Conservation (phyloP, 2,329 filamentous ascomycete species). For the Diaporthe vexans region DNA sequence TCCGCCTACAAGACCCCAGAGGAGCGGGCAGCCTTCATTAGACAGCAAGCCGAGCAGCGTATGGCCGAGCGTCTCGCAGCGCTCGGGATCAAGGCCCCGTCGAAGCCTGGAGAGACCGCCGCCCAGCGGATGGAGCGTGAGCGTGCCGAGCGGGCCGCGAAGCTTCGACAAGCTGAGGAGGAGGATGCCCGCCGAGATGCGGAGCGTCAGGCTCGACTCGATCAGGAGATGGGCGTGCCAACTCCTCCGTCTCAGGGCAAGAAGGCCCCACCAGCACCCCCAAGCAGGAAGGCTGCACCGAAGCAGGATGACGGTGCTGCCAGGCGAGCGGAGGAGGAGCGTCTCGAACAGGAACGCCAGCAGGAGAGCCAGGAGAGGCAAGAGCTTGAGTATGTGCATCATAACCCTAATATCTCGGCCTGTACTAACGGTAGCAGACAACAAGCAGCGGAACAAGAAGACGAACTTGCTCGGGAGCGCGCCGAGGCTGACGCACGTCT, state of each 20-base stretch:
- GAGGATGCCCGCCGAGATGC: slow-evolving; percentile 91
- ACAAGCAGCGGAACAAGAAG: slow-evolving; percentile 80
- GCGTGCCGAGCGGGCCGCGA: slow-evolving; percentile 86
- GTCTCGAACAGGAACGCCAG: slow-evolving; percentile 79
- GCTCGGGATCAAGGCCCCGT: slow-evolving; percentile 87
- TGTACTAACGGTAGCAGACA: slow-evolving; percentile 67
- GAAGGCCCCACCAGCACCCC: slow-evolving; percentile 82
- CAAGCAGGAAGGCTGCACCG: slow-evolving; percentile 78
- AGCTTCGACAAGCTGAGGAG: slow-evolving; percentile 90
- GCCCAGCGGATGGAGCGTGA: slow-evolving; percentile 91
- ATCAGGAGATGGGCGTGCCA: slow-evolving; percentile 79
- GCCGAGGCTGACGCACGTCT: slow-evolving; percentile 86
- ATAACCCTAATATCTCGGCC: slow-evolving; percentile 36
- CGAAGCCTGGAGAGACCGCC: slow-evolving; percentile 83
- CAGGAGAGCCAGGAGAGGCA: slow-evolving; percentile 80
- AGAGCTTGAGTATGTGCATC: slow-evolving; percentile 82
- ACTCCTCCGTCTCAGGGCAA: slow-evolving; percentile 62
- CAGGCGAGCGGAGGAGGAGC: slow-evolving; percentile 74
- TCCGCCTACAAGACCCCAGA: slow-evolving; percentile 90
- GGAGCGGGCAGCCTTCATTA: slow-evolving; percentile 95
- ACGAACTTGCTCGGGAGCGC: slow-evolving; percentile 83
- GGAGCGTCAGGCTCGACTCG: slow-evolving; percentile 86
- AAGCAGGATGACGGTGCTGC: slow-evolving; percentile 71
- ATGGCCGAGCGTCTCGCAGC: slow-evolving; percentile 97
- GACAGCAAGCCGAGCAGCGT: slow-evolving; percentile 94